phyloP scores from a whole-genome alignment of 352 stramenopile species.

The Globisporangium rhizosaccharum region DNA sequence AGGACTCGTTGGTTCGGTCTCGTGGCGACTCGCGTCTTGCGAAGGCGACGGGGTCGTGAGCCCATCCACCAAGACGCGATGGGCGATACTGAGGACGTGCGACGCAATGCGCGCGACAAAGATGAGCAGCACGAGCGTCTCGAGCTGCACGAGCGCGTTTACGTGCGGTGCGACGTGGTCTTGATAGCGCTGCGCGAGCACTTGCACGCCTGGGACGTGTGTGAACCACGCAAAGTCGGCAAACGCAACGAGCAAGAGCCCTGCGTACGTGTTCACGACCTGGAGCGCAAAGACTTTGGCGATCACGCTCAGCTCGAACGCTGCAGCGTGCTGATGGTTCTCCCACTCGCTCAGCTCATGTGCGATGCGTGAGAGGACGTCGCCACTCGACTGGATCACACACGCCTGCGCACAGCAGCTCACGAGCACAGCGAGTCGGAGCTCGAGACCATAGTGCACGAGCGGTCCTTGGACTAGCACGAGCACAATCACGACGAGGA shows the following conservation, averaged over 20 bases:
- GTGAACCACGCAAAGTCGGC: slow-evolving; percentile 3
- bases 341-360: slow-evolving; percentile 30
- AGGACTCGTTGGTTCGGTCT: background rate
- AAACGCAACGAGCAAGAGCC: slow-evolving; percentile 30
- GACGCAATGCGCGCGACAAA: slow-evolving; percentile 26
- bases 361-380: slow-evolving; percentile 19
- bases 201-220: background rate
- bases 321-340: slow-evolving; percentile 17
- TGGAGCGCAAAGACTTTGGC: slow-evolving; percentile 43
- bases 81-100: slow-evolving; percentile 14
- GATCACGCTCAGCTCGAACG: slow-evolving; percentile 26
- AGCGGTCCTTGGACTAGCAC: slow-evolving; percentile 25
- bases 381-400: slow-evolving; percentile 24
- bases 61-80: slow-evolving; percentile 1
- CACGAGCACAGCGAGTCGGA: slow-evolving; percentile 23
- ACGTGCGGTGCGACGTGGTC: slow-evolving; percentile 13
- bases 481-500: slow-evolving; percentile 22
- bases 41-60: background rate
- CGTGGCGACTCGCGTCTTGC: background rate
- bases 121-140: slow-evolving; percentile 30
- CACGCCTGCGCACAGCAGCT: slow-evolving; percentile 23
- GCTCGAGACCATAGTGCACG: slow-evolving; percentile 15
- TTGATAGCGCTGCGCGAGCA: slow-evolving; percentile 10
- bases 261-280: slow-evolving; percentile 30
- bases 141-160: slow-evolving; percentile 31